Base-by-base conservation (phyloP, 129 eudicot species). In the Escallonia herrerae region DNA sequence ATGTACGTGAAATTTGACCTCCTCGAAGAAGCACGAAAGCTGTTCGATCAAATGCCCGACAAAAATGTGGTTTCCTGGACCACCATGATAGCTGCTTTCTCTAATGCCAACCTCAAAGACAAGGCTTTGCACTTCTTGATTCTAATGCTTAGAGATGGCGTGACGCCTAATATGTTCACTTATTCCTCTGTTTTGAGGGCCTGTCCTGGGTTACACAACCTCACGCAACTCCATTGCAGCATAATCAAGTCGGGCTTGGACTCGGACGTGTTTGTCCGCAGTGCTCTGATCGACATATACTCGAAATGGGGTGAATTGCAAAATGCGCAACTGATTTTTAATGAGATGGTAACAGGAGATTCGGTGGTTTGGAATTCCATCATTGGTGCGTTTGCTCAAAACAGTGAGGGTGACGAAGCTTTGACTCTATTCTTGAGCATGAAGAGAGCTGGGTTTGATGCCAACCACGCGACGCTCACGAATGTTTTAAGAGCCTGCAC, bases 51-150 rank as follows among this genome's bases (percentile, higher is more conserved):
- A 67, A 84, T 87, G 95, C 81, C 73, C 59, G 84, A 82, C 22
- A 87, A 79, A 69, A 87, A 84, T 80, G 89, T 87, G 37, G 91
- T 87, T 0, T 76, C 95, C 43, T 87, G 95, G 95, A 87, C 95
- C 10, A 87, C 91, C 4, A 84, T 87, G 84, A 84, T 87, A 40
- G 77, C 91, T 10, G 91, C 79, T 49, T 87, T 82, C 39, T 59
- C 86, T 37, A 84, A 79, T 58, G 76, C 86, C 8, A 70, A 75
- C 73, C 42, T 74, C 61, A 44, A 68, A 14, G 49, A 72, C 5
- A 67, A 84, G 58, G 84, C 91, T 14, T 13, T 82, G 69, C 62
- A 60, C 69, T 74, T 76, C 49, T 75, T 87, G 82, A 43, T 84
- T 65, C 76, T 79, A 65, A 84, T 87, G 95, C 75, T 76, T n/a